phyloP scores from a whole-genome alignment of 306 rosid species.

The Rosa multiflora region DNA sequence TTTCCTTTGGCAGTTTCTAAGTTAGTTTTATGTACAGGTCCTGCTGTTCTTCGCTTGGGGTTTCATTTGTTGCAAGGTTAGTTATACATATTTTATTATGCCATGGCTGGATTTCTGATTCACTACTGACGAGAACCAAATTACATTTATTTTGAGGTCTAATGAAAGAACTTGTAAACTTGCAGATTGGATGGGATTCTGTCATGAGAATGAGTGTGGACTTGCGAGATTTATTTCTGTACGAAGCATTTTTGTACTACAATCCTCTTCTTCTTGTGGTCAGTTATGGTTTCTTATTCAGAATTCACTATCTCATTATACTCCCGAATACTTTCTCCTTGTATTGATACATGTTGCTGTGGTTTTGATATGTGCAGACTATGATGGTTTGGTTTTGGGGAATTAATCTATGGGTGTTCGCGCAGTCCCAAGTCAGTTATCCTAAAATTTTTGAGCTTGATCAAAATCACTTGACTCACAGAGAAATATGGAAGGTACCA shows the following conservation, averaged over 20 bases:
- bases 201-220: constrained; percentile 99
- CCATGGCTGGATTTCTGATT: constrained; percentile 1
- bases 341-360: constrained; percentile 20
- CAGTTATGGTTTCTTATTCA: constrained; percentile 35
- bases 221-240: constrained; percentile 82
- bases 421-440: constrained; percentile 63
- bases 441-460: constrained; percentile 88
- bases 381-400: constrained; percentile 99
- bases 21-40: constrained; percentile 58
- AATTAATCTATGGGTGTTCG: constrained; percentile 79
- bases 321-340: constrained; percentile 19
- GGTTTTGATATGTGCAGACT: constrained; percentile 59
- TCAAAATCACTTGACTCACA: constrained; percentile 80
- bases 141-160: constrained; percentile 24
- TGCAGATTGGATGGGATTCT: constrained; percentile 96
- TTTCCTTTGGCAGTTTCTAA: constrained; percentile 29
- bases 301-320: constrained; percentile 12
- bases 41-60: constrained; percentile 79
- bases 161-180: constrained; percentile 19
- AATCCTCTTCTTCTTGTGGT: constrained; percentile 97
- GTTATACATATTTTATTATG: constrained; percentile 24
- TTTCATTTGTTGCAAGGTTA: constrained; percentile 90
- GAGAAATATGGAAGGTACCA: constrained; percentile 95
- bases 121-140: constrained; percentile 13
- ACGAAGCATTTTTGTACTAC: constrained; percentile 96